phyloP scores from a whole-genome alignment of 2,329 filamentous ascomycete genomes.

The Neobulgaria alba region DNA sequence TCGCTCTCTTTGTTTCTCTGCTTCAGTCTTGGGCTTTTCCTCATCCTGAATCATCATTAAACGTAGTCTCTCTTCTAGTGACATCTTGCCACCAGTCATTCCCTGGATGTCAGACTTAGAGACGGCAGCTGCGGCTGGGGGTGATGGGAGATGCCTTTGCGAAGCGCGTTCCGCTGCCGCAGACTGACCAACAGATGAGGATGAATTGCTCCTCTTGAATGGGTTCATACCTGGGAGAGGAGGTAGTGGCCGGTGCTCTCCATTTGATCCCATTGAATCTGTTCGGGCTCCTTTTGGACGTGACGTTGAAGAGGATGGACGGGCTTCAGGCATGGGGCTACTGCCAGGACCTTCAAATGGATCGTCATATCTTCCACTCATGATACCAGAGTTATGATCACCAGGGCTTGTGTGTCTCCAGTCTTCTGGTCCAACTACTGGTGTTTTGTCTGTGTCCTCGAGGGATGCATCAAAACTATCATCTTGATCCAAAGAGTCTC shows the following conservation, averaged over 20 bases:
- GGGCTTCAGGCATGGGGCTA: slow-evolving; percentile 55
- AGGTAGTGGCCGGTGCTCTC: slow-evolving; percentile 75
- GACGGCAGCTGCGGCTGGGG: slow-evolving; percentile 56
- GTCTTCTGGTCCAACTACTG: slow-evolving; percentile 93
- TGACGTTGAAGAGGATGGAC: slow-evolving; percentile 18
- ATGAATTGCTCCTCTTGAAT: slow-evolving; percentile 35
- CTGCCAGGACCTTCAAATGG: slow-evolving; percentile 55
- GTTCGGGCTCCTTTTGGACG: slow-evolving; percentile 44
- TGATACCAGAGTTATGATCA: slow-evolving; percentile 21
- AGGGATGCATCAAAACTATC: slow-evolving; percentile 95
- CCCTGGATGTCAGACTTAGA: slow-evolving; percentile 73
- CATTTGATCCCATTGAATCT: slow-evolving; percentile 69
- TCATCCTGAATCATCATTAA: slow-evolving; percentile 82
- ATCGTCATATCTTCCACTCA: slow-evolving; percentile 40
- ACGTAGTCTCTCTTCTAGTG: slow-evolving; percentile 75
- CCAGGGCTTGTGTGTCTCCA: slow-evolving; percentile 69
- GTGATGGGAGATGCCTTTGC: slow-evolving; percentile 62
- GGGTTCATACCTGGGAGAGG: slow-evolving; percentile 63
- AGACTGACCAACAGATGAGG: slow-evolving; percentile 54
- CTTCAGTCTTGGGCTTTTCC: slow-evolving; percentile 45
- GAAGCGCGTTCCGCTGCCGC: slow-evolving; percentile 59
- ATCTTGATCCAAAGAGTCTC: slow-evolving; percentile 50
- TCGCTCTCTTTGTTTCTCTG: slow-evolving; percentile 59
- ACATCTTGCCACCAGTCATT: slow-evolving; percentile 67
- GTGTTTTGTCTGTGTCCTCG: slow-evolving; percentile 94